Percentiles rank a stretch among this genome's conserved stretches.
phyloP scores from a whole-genome alignment of 2,329 filamentous ascomycete genomes.

The Colletotrichum truncatum region DNA sequence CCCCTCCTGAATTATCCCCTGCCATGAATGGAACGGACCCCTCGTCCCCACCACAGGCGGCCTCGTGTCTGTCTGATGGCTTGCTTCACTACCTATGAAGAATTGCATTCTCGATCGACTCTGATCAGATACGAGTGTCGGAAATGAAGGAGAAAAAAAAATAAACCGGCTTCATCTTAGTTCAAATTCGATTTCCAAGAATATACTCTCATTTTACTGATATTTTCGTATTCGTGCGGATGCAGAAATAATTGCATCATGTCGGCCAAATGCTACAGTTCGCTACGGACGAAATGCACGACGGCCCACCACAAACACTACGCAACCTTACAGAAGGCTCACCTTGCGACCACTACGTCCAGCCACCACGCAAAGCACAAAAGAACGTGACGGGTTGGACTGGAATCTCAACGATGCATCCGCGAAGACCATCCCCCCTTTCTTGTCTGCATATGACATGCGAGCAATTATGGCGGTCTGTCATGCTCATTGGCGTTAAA shows the following conservation, averaged over 20 bases:
- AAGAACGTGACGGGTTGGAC: not conserved
- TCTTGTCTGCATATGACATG: constrained; percentile 15
- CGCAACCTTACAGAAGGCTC: constrained; percentile 13
- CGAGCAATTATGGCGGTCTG: constrained; percentile 6
- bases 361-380: not conserved
- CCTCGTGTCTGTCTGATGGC: not conserved
- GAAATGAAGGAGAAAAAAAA: not conserved
- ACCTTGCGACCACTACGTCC: not conserved
- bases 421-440: constrained; percentile 13
- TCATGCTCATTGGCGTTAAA: constrained; percentile 9
- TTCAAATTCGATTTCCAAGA: not conserved
- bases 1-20: not conserved
- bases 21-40: too few relatives aligned
- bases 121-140: not conserved
- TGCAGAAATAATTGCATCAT: constrained; percentile 2
- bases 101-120: not conserved
- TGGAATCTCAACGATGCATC: constrained; percentile 16
- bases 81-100: not conserved
- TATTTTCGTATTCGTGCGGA: not conserved
- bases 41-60: not conserved
- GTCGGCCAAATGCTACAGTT: constrained; percentile 9
- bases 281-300: constrained; percentile 30
- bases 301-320: constrained; percentile 20
- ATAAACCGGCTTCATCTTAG: not conserved
- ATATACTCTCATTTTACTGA: not conserved